Evolutionary conservation across 192 early-diverging fungal species (phyloP).

Genomic region (Coemansia aciculifera): DNA sequence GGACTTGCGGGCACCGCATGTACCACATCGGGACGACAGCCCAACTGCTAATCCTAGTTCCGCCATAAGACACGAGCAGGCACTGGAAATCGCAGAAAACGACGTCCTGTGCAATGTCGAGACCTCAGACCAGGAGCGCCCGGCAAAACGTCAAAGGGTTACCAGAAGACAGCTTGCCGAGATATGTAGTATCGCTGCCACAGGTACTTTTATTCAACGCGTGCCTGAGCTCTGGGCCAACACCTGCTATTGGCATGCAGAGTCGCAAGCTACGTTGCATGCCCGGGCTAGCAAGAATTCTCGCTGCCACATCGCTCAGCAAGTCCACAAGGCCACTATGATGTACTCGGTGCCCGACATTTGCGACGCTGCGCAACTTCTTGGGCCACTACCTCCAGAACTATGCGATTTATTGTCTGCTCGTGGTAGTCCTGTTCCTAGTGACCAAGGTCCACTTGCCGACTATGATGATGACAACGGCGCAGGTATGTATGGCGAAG

Average conservation of each 20-base stretch:
- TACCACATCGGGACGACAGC: not conserved
- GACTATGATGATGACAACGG: not conserved
- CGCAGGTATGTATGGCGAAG: not conserved
- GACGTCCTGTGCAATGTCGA: not conserved
- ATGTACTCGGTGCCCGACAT: not conserved
- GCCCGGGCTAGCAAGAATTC: not conserved
- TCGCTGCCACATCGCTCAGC: not conserved
- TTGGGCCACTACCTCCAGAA: not conserved
- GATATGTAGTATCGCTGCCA: not conserved
- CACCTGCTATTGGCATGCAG: constrained; percentile 32
- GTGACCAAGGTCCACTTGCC: not conserved
- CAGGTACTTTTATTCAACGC: constrained; percentile 2
- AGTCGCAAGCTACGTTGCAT: not conserved
- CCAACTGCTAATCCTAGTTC: not conserved
- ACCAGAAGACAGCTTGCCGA: not conserved
- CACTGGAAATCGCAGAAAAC: constrained; percentile 15
- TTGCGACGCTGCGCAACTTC: not conserved
- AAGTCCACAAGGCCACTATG: not conserved
- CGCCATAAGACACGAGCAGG: not conserved
- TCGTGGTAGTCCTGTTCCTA: not conserved
- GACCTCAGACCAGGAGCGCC: not conserved
- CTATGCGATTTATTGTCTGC: too few relatives aligned
- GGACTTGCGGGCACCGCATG: not conserved
- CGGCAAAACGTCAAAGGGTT: not conserved
- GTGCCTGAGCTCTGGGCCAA: constrained; percentile 28